Conservation (phyloP, 164 flowering plant species). For the Stephania yunnanensis region DNA sequence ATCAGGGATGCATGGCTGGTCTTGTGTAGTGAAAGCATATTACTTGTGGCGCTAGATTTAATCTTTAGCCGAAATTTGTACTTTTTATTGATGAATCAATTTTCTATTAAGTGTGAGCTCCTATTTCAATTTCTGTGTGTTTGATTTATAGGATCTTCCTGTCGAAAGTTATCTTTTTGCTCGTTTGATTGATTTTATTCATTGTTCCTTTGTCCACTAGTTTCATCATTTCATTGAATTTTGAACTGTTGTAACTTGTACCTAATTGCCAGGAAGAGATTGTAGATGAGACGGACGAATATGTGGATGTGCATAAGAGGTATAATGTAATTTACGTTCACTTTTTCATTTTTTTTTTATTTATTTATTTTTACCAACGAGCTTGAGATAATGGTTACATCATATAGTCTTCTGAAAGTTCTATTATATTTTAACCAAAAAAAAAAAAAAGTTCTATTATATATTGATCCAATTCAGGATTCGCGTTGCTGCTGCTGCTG, state of each 20-base stretch:
- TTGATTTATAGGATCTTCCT: no score
- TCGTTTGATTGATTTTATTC: no score
- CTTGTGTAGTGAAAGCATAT: no score
- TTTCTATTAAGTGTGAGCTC: no score
- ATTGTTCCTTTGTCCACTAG: no score
- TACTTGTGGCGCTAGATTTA: no score
- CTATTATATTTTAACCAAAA: neutral
- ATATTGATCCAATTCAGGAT: slow-evolving; percentile 32
- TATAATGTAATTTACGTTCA: slow-evolving; percentile 7
- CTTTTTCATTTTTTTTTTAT: neutral
- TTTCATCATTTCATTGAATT: no score
- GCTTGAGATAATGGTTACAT: neutral
- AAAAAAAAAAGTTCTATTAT: neutral
- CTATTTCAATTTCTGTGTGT: no score
- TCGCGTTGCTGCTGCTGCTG: slow-evolving; percentile 68
- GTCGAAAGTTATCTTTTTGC: neutral
- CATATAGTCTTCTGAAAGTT: neutral
- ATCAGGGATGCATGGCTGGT: no score
- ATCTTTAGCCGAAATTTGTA: no score
- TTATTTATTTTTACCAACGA: neutral
- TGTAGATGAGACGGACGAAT: slow-evolving; percentile 69
- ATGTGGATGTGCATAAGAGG: slow-evolving; percentile 68
- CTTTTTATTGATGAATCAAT: no score
- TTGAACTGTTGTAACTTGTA: neutral
- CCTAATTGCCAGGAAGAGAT: slow-evolving; percentile 55